These are phyloP conservation scores for Porpolomopsis calyptriformis DNA, from an alignment of 768 basidiomycete species.

Conservation along the genomic window DNA sequence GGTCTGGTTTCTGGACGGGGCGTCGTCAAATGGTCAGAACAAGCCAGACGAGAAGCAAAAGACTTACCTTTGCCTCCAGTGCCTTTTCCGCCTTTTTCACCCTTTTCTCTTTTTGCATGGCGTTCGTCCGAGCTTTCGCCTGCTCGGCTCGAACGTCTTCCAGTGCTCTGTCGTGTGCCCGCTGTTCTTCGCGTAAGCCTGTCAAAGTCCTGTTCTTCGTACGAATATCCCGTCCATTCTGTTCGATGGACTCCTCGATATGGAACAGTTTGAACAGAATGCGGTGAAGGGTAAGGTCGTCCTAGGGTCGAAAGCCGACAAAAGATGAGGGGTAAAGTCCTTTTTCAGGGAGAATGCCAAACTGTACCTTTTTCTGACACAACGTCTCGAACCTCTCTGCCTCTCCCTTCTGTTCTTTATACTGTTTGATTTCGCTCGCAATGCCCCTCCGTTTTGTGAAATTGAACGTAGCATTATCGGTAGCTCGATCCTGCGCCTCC, in stretches of 20 bases:
- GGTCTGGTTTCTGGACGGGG: slow-evolving; percentile 58
- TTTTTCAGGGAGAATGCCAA: neutral
- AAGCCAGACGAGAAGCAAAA: neutral
- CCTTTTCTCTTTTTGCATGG: slow-evolving; percentile 75
- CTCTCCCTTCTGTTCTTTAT: slow-evolving; percentile 93
- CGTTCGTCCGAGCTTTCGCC: slow-evolving; percentile 60
- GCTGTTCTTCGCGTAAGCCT: slow-evolving; percentile 60
- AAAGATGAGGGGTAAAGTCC: neutral
- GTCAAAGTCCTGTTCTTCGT: slow-evolving; percentile 63
- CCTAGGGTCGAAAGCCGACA: slow-evolving; percentile 32
- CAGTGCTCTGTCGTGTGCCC: slow-evolving; percentile 56
- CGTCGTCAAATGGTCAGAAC: no score
- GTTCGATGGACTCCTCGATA: slow-evolving; percentile 74
- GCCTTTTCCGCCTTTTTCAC: slow-evolving; percentile 89
- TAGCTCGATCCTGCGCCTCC: slow-evolving; percentile 77
- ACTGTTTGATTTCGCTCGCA: slow-evolving; percentile 90
- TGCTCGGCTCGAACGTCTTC: slow-evolving; percentile 70
- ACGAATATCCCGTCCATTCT: slow-evolving; percentile 58
- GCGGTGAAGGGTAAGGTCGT: slow-evolving; percentile 71
- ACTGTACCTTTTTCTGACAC: slow-evolving; percentile 57
- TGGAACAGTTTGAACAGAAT: slow-evolving; percentile 84
- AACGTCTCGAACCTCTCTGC: slow-evolving; percentile 80
- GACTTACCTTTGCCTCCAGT: slow-evolving; percentile 65
- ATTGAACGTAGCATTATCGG: slow-evolving; percentile 89
- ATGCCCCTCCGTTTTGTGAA: slow-evolving; percentile 92